These are phyloP conservation scores for Erysiphe pulchra DNA, from an alignment of 2,329 filamentous ascomycete genomes.

Conservation along the genomic window DNA sequence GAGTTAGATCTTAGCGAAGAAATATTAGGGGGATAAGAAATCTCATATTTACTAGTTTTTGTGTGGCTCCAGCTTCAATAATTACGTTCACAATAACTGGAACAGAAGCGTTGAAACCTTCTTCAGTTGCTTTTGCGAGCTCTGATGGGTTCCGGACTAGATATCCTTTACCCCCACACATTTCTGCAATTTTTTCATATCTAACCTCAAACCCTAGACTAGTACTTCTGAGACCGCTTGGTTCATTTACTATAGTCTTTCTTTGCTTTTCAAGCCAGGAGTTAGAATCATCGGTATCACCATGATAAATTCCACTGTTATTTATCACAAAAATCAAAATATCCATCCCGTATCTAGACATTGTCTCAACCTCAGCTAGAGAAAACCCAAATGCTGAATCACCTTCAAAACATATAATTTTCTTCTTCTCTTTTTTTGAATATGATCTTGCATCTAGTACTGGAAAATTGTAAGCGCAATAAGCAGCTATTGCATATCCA, in stretches of 20 bases:
- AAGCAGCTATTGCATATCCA: conserved; percentile 28
- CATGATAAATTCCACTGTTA: conserved; percentile 25
- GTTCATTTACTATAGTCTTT: conserved; percentile 13
- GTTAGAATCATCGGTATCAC: conserved; percentile 16
- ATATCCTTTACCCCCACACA: conserved; percentile 26
- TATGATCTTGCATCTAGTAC: conserved; percentile 14
- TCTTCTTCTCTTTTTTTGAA: conserved; percentile 16
- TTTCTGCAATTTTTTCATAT: conserved; percentile 28
- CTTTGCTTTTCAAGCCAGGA: conserved; percentile 20
- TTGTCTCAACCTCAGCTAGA: conserved; percentile 28
- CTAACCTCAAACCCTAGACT: conserved; percentile 26
- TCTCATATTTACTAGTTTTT: conserved; percentile 13
- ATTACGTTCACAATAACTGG: conserved; percentile 28
- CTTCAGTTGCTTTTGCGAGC: conserved; percentile 21
- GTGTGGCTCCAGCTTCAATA: conserved; percentile 23
- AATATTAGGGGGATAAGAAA: not conserved
- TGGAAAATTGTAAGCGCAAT: conserved; percentile 25
- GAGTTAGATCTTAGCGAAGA: not conserved
- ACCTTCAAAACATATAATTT: conserved; percentile 28
- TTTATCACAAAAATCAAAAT: conserved; percentile 29
- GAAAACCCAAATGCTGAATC: conserved; percentile 30
- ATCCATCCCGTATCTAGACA: conserved; percentile 27
- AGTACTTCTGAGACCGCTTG: conserved; percentile 19
- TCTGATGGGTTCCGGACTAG: conserved; percentile 25
- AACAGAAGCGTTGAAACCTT: conserved; percentile 21